Evolutionary conservation across 441 rosid genomes (phyloP).

Genomic region (Dalechampia spathulata): DNA sequence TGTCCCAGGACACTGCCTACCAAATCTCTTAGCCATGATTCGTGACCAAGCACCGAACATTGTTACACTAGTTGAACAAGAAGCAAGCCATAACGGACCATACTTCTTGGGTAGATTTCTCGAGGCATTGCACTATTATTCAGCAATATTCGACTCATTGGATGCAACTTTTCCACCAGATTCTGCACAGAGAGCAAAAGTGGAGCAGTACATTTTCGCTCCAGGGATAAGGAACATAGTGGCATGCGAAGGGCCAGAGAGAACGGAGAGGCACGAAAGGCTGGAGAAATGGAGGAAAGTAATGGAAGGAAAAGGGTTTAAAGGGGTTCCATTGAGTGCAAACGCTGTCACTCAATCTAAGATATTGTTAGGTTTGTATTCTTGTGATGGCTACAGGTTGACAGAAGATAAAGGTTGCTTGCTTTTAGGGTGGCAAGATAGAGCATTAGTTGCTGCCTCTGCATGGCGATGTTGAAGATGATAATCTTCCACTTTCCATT

Average conservation of each 20-base stretch:
- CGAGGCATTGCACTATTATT: constrained; percentile 58
- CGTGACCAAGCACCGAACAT: constrained; percentile 60
- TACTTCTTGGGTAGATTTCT: constrained; percentile 55
- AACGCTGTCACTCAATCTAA: constrained; percentile 60
- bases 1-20: constrained; percentile 38
- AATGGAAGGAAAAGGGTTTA: constrained; percentile 60
- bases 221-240: constrained; percentile 61
- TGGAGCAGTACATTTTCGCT: constrained; percentile 51
- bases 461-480: constrained; percentile 44
- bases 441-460: constrained; percentile 49
- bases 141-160: constrained; percentile 49
- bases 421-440: constrained; percentile 65
- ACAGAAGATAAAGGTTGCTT: constrained; percentile 58
- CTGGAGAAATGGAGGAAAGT: constrained; percentile 60
- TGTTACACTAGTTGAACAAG: constrained; percentile 50
- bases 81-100: constrained; percentile 62
- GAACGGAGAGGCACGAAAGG: constrained; percentile 54
- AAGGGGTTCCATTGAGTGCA: constrained; percentile 41
- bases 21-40: constrained; percentile 40
- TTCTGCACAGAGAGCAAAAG: constrained; percentile 53
- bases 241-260: constrained; percentile 53
- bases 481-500: neutral
- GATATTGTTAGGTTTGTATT: constrained; percentile 41
- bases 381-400: constrained; percentile 48
- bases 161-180: constrained; percentile 50